Evolutionary conservation across 1,284 basidiomycete species (phyloP).

Genomic region (Athelia sp.): DNA sequence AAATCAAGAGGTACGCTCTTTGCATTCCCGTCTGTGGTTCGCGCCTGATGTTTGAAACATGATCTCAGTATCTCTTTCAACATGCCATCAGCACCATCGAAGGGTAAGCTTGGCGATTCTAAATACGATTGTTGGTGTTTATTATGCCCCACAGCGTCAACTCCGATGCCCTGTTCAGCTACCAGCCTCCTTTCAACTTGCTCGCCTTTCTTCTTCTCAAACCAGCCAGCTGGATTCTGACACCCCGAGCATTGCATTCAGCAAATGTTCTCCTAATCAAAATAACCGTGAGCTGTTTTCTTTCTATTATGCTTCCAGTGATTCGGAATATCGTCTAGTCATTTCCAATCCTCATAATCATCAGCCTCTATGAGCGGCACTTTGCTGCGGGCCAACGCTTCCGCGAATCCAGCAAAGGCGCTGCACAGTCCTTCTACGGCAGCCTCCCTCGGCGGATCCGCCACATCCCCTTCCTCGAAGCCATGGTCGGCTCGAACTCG

Average conservation of each 20-base stretch:
- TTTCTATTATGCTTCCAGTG: no score
- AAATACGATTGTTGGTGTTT: background rate
- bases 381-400: slow-evolving; percentile 44
- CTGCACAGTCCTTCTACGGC: slow-evolving; percentile 53
- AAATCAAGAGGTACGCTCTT: slow-evolving; percentile 59
- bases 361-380: slow-evolving; percentile 79
- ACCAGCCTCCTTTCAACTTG: slow-evolving; percentile 83
- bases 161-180: slow-evolving; percentile 86
- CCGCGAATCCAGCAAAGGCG: slow-evolving; percentile 44
- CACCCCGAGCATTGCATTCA: slow-evolving; percentile 71
- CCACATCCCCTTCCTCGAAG: slow-evolving; percentile 66
- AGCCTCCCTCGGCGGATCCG: slow-evolving; percentile 66
- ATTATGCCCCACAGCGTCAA: slow-evolving; percentile 55
- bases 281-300: slow-evolving; percentile 42
- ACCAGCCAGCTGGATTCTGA: slow-evolving; percentile 67
- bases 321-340: no score
- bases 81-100: slow-evolving; percentile 84
- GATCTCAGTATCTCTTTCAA: slow-evolving; percentile 76
- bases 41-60: slow-evolving; percentile 3
- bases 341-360: slow-evolving; percentile 75
- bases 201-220: slow-evolving; percentile 75
- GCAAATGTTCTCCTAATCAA: slow-evolving; percentile 82
- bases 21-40: background rate
- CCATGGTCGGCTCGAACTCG: slow-evolving; percentile 59
- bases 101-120: slow-evolving; percentile 45